A percentile compares a stretch with the other conserved stretches of the same genome.
These are phyloP conservation scores for Stagonosporopsis chrysanthemi DNA, from an alignment of 2,329 filamentous ascomycete genomes.

Conservation along the genomic window DNA sequence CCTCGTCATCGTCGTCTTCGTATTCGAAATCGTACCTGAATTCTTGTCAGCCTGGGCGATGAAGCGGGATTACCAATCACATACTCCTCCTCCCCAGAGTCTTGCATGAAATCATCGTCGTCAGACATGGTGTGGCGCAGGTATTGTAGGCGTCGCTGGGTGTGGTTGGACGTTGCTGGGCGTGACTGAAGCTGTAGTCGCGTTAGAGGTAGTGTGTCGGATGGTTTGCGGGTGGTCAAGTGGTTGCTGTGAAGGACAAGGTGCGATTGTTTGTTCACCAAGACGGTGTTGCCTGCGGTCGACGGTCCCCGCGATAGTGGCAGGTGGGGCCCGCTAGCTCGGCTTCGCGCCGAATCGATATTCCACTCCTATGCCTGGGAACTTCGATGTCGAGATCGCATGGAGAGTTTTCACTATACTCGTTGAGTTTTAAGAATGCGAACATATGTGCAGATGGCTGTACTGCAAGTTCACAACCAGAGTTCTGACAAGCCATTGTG, in stretches of 20 bases:
- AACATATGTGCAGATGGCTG: background rate
- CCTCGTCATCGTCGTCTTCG: conserved; percentile 90
- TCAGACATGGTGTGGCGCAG: conserved; percentile 69
- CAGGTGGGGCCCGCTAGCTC: conserved; percentile 13
- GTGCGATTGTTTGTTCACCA: conserved; percentile 25
- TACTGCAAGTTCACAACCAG: background rate
- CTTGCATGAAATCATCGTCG: conserved; percentile 93
- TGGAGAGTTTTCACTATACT: background rate
- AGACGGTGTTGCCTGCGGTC: conserved; percentile 30
- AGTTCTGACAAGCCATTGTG: background rate
- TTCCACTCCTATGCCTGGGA: background rate
- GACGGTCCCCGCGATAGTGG: conserved; percentile 11
- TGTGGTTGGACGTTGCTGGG: background rate
- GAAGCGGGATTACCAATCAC: conserved; percentile 22
- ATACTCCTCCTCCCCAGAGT: conserved; percentile 86
- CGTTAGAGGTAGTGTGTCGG: background rate
- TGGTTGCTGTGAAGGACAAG: conserved; percentile 13
- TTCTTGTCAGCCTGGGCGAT: background rate
- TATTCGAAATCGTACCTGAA: conserved; percentile 93
- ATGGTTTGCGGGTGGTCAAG: background rate
- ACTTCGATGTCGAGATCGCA: background rate
- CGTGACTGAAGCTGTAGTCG: conserved; percentile 6
- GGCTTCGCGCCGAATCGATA: conserved; percentile 10
- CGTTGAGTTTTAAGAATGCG: background rate
- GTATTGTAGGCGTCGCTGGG: background rate